phyloP scores from a whole-genome alignment of 176 grass and related monocot species.

The Eremochloa ophiuroides region DNA sequence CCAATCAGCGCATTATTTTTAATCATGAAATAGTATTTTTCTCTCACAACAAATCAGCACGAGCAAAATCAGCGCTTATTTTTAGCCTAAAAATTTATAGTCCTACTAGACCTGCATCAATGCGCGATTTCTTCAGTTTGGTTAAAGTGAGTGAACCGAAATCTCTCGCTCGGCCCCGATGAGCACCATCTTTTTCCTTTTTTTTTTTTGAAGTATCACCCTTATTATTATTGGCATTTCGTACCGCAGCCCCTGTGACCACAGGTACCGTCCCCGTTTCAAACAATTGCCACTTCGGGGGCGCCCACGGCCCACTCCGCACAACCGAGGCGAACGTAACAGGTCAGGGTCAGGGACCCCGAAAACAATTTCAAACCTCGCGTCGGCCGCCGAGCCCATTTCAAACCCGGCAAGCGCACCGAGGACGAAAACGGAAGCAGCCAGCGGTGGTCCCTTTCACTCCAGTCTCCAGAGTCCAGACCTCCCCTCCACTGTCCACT shows the following conservation, averaged over 20 bases:
- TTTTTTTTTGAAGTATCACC: too few relatives aligned
- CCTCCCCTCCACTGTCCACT: neutral
- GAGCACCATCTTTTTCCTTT: too few relatives aligned
- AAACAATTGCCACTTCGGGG: constrained; percentile 34
- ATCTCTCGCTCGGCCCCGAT: constrained; percentile 11
- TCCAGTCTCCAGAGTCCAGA: too few relatives aligned
- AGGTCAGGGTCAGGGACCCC: neutral
- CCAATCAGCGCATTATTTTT: too few relatives aligned
- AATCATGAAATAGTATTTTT: too few relatives aligned
- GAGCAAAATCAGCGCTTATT: too few relatives aligned
- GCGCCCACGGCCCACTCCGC: too few relatives aligned
- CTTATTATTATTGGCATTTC: constrained; percentile 6
- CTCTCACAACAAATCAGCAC: too few relatives aligned
- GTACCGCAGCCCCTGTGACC: neutral
- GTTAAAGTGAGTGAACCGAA: neutral
- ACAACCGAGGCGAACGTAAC: neutral
- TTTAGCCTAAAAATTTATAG: too few relatives aligned
- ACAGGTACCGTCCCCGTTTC: neutral
- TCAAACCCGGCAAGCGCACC: constrained; percentile 29
- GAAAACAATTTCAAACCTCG: constrained; percentile 38
- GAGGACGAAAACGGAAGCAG: constrained; percentile 23
- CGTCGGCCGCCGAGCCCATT: constrained; percentile 44
- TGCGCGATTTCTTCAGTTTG: neutral
- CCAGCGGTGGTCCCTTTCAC: constrained; percentile 30
- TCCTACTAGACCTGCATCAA: too few relatives aligned